These are phyloP conservation scores for Pseudomicrostroma phylloplanum DNA, from an alignment of 1,284 basidiomycete genomes.

Conservation along the genomic window DNA sequence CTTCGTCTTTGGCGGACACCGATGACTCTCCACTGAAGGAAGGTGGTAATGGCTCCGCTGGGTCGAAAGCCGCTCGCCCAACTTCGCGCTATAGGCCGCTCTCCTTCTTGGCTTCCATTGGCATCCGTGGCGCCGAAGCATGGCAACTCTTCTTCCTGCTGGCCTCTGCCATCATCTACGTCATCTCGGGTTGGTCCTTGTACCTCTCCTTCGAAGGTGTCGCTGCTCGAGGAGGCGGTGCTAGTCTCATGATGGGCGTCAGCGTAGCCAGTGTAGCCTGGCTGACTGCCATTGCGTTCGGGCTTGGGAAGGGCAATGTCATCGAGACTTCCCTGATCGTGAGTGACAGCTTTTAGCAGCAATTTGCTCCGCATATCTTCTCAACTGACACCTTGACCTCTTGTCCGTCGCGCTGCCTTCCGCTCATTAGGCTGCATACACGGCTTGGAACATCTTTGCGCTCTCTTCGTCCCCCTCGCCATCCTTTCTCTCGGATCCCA, in stretches of 20 bases:
- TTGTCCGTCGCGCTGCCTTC: not conserved
- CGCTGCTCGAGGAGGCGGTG: conserved; percentile 32
- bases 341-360: conserved; percentile 4
- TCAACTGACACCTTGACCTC: not conserved
- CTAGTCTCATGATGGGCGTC: conserved; percentile 42
- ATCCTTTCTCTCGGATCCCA: conserved; percentile 40
- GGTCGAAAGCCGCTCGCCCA: conserved; percentile 6
- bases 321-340: conserved; percentile 47
- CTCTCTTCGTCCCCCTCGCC: conserved; percentile 30
- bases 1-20: conserved; percentile 59
- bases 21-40: not conserved
- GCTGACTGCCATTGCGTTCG: conserved; percentile 48
- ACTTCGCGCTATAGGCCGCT: conserved; percentile 30
- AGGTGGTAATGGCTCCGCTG: not conserved
- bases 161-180: conserved; percentile 44
- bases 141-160: conserved; percentile 49
- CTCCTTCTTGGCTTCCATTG: conserved; percentile 21
- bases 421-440: conserved; percentile 39
- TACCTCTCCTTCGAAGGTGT: conserved; percentile 44
- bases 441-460: conserved; percentile 48
- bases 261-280: conserved; percentile 40
- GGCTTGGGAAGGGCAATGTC: conserved; percentile 46
- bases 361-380: not conserved
- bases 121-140: conserved; percentile 40
- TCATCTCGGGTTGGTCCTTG: conserved; percentile 38